Base-by-base conservation (phyloP, 805 yeast species). In the Candida suzukii region DNA sequence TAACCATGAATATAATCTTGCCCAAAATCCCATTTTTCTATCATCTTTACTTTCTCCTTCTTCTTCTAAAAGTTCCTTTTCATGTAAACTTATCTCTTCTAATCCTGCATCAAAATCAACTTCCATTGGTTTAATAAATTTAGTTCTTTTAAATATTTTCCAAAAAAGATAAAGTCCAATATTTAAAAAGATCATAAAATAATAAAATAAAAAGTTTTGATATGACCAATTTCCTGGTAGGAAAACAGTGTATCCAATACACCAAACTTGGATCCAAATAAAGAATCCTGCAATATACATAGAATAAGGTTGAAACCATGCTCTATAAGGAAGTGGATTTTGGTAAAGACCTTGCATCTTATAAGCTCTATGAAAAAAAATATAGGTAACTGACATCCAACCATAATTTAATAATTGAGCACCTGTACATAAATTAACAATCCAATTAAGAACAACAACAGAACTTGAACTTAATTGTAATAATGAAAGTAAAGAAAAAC, bases 401-500 rank as follows among this genome's bases (percentile, higher is more conserved):
- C 68, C 69, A 52, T 71, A 71, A 46, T 72, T 71, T 54, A 70
- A 58, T 41, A 71, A 53, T 46, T 72, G 76, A 20, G 71, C 61
- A 40, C 71, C 71, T 9, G 76, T 70, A 51, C 71, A 68, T 39
- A 71, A 60, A 44, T 63, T 69, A 42, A 70, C 69, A 55, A 71
- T 68, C 59, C 72, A 70, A 45, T 60, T 58, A 51, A 71, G 65
- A 7, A 67, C 73, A 22, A 56, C 63, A 10, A 50, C 31, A 2
- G 56, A 47, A 32, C 40, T 52, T 16, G 54, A 53, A 12, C 73
- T 71, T 45, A 71, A 54, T 46, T 71, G 91, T 53, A 84, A 60
- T 46, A 84, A 74, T 17, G 88, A 74, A 17, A 84, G 56, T 35
- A 80, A 61, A 0, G 86, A 79, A 74, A 87, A 82, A n/a, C 64